A percentile compares a stretch with the other conserved stretches of the same genome.
These are phyloP conservation scores for Drosera spatulata DNA, from an alignment of 179 eudicot species.

Conservation along the genomic window DNA sequence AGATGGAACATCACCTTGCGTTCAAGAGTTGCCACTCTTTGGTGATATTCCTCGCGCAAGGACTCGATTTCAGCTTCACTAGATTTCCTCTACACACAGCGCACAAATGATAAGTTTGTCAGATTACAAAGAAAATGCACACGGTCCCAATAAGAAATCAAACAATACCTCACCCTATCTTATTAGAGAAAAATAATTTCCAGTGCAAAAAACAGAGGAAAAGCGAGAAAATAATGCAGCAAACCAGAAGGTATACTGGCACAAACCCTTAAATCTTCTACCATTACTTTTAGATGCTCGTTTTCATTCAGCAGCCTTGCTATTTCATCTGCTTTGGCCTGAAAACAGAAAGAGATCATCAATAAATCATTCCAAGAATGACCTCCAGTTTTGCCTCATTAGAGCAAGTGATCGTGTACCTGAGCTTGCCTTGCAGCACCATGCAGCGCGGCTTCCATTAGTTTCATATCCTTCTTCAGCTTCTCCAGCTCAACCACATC, in stretches of 20 bases:
- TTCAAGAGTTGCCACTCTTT: constrained; percentile 85
- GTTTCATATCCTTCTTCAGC: constrained; percentile 85
- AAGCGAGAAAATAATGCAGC: no score
- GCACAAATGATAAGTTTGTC: not conserved
- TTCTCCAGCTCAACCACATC: constrained; percentile 58
- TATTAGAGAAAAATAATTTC: no score
- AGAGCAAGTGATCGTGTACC: constrained; percentile 24
- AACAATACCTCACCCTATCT: no score
- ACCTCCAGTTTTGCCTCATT: not conserved
- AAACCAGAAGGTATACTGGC: not conserved
- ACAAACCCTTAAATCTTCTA: constrained; percentile 68
- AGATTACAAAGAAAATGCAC: no score
- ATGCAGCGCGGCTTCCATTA: constrained; percentile 90
- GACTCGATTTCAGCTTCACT: constrained; percentile 89
- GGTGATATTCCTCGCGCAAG: constrained; percentile 94
- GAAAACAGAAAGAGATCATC: constrained; percentile 8
- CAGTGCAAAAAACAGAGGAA: not conserved
- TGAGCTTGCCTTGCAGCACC: constrained; percentile 99
- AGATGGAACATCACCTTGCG: constrained; percentile 52
- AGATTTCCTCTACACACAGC: constrained; percentile 56
- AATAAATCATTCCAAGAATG: no score
- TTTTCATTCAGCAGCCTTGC: constrained; percentile 92
- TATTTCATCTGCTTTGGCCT: constrained; percentile 98
- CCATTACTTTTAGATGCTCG: constrained; percentile 63
- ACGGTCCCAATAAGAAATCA: no score